A percentile compares a stretch with the other conserved stretches of the same genome.
phyloP scores from a whole-genome alignment of 2,329 filamentous ascomycete genomes.

The Zopfia rhizophila region DNA sequence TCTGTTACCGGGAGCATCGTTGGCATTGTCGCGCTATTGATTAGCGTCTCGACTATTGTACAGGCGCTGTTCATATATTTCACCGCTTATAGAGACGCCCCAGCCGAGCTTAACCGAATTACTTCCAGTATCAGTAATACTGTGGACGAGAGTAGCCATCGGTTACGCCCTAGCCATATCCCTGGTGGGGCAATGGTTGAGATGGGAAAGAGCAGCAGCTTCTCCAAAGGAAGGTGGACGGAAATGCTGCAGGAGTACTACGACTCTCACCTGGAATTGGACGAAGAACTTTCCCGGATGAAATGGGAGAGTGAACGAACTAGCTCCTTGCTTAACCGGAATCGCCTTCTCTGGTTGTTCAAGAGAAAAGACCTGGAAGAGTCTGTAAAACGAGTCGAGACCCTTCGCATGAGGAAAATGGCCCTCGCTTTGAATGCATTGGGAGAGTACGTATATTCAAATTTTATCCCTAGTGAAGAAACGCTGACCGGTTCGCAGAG shows the following conservation, averaged over 20 bases:
- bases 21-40: constrained; percentile 13
- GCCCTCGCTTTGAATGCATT: constrained; percentile 15
- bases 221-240: constrained; percentile 14
- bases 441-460: constrained; percentile 9
- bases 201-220: constrained; percentile 9
- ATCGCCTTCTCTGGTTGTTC: constrained; percentile 18
- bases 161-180: constrained; percentile 11
- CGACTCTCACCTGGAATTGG: constrained; percentile 15
- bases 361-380: constrained; percentile 19
- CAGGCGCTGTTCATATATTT: constrained; percentile 10
- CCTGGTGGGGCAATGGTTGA: constrained; percentile 10
- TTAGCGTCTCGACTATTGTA: constrained; percentile 12
- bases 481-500: not conserved
- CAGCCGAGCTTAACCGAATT: constrained; percentile 6
- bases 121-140: constrained; percentile 17
- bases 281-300: constrained; percentile 15
- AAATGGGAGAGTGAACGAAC: constrained; percentile 8
- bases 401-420: constrained; percentile 21
- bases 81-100: constrained; percentile 11
- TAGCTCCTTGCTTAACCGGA: constrained; percentile 13
- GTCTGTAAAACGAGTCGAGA: constrained; percentile 17
- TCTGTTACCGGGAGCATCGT: constrained; percentile 15
- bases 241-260: constrained; percentile 22
- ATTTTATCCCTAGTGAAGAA: not conserved
- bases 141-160: constrained; percentile 17